Percentiles rank a stretch among this genome's conserved stretches.
These are phyloP conservation scores for Coprinellus micaceus DNA, from an alignment of 768 basidiomycete species.

Conservation along the genomic window DNA sequence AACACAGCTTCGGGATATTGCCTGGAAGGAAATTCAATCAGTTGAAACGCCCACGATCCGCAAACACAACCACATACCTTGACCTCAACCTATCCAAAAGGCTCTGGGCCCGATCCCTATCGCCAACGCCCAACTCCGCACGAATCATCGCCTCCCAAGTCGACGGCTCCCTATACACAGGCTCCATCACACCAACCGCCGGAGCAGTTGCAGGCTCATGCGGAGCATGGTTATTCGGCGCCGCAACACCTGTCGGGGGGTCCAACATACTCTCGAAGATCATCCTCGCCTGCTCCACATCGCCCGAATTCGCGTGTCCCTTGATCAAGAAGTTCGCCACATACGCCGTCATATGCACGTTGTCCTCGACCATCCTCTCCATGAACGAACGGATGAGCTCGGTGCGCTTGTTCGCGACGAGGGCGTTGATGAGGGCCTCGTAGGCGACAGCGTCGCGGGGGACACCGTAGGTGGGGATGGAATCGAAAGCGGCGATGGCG, in stretches of 20 bases:
- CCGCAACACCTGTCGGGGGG: conserved; percentile 80
- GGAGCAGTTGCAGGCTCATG: conserved; percentile 45
- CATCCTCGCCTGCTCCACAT: conserved; percentile 65
- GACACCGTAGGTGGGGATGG: conserved; percentile 46
- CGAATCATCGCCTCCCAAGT: conserved; percentile 97
- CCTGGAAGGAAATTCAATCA: conserved; percentile 31
- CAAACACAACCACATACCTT: conserved; percentile 44
- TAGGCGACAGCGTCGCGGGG: conserved; percentile 77
- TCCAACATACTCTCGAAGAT: conserved; percentile 82
- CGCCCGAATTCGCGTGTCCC: conserved; percentile 62
- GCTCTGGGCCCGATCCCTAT: conserved; percentile 62
- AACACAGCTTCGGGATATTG: conserved; percentile 77
- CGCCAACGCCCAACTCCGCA: conserved; percentile 78
- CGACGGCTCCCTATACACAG: conserved; percentile 87
- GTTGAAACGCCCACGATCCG: neutral
- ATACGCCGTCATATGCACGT: conserved; percentile 91
- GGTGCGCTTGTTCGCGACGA: conserved; percentile 72
- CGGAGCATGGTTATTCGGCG: conserved; percentile 81
- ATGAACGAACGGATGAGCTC: conserved; percentile 75
- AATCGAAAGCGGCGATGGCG: conserved; percentile 74
- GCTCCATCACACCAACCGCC: conserved; percentile 41
- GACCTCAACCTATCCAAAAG: conserved; percentile 70
- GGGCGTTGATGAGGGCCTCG: conserved; percentile 85
- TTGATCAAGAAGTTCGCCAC: conserved; percentile 85
- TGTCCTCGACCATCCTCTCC: conserved; percentile 51